Base-by-base conservation (phyloP, 2,329 filamentous ascomycete species). In the Talaromyces amestolkiae region DNA sequence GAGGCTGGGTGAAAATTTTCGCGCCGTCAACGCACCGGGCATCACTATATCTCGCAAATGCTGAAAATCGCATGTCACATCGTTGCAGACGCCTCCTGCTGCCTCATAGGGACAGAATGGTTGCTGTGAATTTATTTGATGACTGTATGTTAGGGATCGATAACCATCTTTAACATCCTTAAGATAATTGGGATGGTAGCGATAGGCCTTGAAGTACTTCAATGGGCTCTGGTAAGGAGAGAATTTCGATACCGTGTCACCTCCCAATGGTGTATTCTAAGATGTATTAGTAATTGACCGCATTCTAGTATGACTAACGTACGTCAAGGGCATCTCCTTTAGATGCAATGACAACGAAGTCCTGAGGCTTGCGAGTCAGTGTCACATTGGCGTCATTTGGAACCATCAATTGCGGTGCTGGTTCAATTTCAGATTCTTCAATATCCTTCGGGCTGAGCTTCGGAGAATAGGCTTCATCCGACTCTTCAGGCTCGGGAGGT, bases 131-230 rank as follows among this genome's bases (percentile, higher is more conserved):
- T 97, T 88, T 78, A 99, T 96, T 71, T 89, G 89, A 78, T 96
- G 91, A 80, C 92, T 97, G 80, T 94, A 98, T 51, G 93, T 98
- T 81, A 96, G 84, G 69, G 95, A 98, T 74, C 90, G 89, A 74
- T 93, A 89, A 51, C 94, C 94, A 68, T 89, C 90, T 64, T 86
- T 76, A 65, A 97, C 88, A 65, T 86, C 82, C 59, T 89, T 78
- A 69, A 83, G 81, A 79, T 89, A 98, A 61, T 86, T 83, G 37
- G 92, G 91, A 75, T 98, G 93, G 75, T 94, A 97, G 71, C 94
- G 92, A 79, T 91, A 99, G 43, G 91, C 90, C 76, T 88, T 92
- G 78, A 98, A 97, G 71, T 86, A 86, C 70, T 86, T 87, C 67
- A 99, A 83, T 37, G 93, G 91, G 74, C 92, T 96, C 74, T 91